Evolutionary conservation across 768 basidiomycete genomes (phyloP).

Genomic region (Suillus tomentosus): DNA sequence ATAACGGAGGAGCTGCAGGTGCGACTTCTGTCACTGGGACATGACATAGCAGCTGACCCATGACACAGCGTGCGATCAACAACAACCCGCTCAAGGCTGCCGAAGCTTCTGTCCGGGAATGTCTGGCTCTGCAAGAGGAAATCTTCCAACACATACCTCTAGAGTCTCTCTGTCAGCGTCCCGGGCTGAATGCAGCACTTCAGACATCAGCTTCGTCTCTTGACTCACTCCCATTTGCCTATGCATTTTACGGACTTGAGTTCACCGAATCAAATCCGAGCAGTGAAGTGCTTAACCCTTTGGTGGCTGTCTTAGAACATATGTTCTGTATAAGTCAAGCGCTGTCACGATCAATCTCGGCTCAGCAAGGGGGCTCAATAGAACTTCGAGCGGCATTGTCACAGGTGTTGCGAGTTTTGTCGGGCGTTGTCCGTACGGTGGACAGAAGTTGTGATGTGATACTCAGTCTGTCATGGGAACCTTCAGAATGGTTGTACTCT

Average conservation of each 20-base stretch:
- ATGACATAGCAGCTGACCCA: constrained; percentile 9
- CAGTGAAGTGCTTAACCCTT: constrained; percentile 42
- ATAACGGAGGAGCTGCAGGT: constrained; percentile 69
- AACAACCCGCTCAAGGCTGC: constrained; percentile 37
- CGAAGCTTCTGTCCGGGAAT: constrained; percentile 40
- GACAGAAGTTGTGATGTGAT: constrained; percentile 34
- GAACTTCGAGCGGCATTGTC: constrained; percentile 52
- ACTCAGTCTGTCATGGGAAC: constrained; percentile 55
- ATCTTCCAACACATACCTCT: constrained; percentile 54
- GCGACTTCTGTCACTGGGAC: constrained; percentile 21
- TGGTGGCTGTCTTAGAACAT: constrained; percentile 59
- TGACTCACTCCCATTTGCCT: constrained; percentile 57
- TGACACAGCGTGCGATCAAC: constrained; percentile 38
- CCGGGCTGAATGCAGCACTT: constrained; percentile 43
- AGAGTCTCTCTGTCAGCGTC: constrained; percentile 51
- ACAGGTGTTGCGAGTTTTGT: constrained; percentile 52
- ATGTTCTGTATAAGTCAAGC: constrained; percentile 47
- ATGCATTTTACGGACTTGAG: constrained; percentile 59
- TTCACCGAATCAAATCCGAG: constrained; percentile 31
- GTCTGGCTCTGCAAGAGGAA: constrained; percentile 53
- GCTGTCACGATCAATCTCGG: constrained; percentile 43
- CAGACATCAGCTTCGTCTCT: constrained; percentile 34
- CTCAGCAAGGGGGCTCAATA: constrained; percentile 32
- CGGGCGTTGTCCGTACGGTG: constrained; percentile 49
- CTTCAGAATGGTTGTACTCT: constrained; percentile 59